Conservation (phyloP, 768 basidiomycete species). For the Collybia sordida region DNA sequence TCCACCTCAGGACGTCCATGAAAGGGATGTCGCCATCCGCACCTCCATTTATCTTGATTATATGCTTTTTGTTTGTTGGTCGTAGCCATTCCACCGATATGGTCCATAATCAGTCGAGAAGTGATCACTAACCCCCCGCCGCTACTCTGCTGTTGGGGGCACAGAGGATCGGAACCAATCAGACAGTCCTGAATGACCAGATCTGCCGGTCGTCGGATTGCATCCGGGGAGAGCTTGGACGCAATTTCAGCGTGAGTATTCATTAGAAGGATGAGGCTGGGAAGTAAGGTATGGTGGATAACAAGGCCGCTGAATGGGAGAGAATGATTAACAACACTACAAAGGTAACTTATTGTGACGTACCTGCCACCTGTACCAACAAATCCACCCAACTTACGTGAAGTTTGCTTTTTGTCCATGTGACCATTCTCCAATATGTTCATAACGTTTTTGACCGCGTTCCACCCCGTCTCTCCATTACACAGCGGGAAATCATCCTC, state of each 20-base stretch:
- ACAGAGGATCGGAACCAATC: conserved; percentile 36
- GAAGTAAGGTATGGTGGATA: conserved; percentile 33
- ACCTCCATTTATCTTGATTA: conserved; percentile 37
- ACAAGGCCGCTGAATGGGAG: conserved; percentile 34
- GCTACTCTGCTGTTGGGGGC: conserved; percentile 20
- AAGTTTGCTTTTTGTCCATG: conserved; percentile 4
- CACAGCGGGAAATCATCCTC: conserved; percentile 47
- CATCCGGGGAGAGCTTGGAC: conserved; percentile 25
- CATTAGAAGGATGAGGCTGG: conserved; percentile 30
- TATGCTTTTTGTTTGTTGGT: conserved; percentile 29
- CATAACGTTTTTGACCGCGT: conserved; percentile 30
- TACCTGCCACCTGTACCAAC: conserved; percentile 43
- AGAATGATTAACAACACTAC: conserved; percentile 2
- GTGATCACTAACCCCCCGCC: conserved; percentile 35
- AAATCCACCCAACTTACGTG: conserved; percentile 32
- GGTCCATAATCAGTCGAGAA: conserved; percentile 40
- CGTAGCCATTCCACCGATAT: conserved; percentile 37
- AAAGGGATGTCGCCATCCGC: conserved; percentile 46
- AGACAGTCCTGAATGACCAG: conserved; percentile 43
- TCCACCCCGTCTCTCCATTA: conserved; percentile 30
- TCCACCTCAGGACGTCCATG: conserved; percentile 35
- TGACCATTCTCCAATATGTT: conserved; percentile 23
- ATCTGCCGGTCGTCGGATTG: conserved; percentile 32
- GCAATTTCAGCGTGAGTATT: conserved; percentile 25
- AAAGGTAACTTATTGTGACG: conserved; percentile 4